These are phyloP conservation scores for Eimeria falciformis DNA, from an alignment of 169 alveolate species.

Conservation along the genomic window DNA sequence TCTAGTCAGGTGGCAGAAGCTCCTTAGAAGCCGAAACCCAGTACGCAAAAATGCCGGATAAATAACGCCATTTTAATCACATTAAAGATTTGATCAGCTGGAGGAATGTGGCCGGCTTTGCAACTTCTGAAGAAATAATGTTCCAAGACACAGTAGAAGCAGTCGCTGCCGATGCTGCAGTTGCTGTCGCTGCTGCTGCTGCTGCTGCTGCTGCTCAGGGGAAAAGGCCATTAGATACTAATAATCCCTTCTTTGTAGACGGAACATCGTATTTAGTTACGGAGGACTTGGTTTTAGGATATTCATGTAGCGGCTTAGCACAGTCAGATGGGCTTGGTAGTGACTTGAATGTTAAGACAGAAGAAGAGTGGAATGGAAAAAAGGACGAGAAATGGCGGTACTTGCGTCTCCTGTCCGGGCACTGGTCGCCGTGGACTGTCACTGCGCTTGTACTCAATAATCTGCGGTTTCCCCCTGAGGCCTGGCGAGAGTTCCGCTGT, in stretches of 20 bases:
- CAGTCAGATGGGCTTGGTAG: too few relatives aligned
- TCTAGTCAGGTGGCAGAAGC: not conserved
- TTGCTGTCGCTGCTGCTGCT: slow-evolving; percentile 5
- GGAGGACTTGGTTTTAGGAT: too few relatives aligned
- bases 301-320: too few relatives aligned
- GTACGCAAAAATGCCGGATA: not conserved
- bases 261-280: not conserved
- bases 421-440: slow-evolving; percentile 7
- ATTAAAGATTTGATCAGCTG: too few relatives aligned
- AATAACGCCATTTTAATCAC: too few relatives aligned
- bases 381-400: not conserved
- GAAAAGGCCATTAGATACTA: not conserved
- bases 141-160: not conserved
- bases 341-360: too few relatives aligned
- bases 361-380: too few relatives aligned
- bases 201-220: not conserved
- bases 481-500: not conserved
- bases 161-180: slow-evolving; percentile 12
- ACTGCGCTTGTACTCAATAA: not conserved
- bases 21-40: not conserved
- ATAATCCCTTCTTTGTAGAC: not conserved
- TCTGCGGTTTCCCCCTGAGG: not conserved
- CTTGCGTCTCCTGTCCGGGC: not conserved
- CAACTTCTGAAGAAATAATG: too few relatives aligned
- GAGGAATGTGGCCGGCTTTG: too few relatives aligned